Percentiles rank a stretch among this genome's conserved stretches.
Conservation (phyloP, 139 green algal species). For the Nannochloris sp. region DNA sequence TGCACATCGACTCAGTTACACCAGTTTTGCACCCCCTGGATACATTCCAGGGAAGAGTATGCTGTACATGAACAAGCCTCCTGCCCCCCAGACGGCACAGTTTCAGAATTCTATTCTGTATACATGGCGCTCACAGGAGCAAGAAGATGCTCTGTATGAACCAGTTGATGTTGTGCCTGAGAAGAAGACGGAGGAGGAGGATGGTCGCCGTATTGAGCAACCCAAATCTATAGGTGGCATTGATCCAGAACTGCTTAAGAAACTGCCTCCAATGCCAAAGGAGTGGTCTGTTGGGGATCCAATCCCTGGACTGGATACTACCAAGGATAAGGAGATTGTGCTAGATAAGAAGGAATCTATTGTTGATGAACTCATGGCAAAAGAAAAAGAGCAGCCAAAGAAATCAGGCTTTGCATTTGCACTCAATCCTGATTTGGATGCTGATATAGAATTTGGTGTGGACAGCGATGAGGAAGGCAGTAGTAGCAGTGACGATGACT, state of each 20-base stretch:
- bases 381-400: not conserved
- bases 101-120: constrained; percentile 37
- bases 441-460: constrained; percentile 12
- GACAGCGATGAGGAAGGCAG: constrained; percentile 1
- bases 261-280: constrained; percentile 22
- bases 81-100: constrained; percentile 40
- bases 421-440: constrained; percentile 19
- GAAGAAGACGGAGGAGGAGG: not conserved
- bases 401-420: constrained; percentile 12
- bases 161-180: not conserved
- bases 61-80: constrained; percentile 33
- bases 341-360: not conserved
- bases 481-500: constrained; percentile 6
- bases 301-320: constrained; percentile 12
- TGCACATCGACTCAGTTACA: constrained; percentile 42
- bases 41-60: constrained; percentile 21
- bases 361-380: not conserved
- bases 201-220: not conserved
- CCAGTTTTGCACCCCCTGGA: constrained; percentile 31
- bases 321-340: not conserved
- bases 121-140: not conserved
- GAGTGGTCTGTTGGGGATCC: constrained; percentile 42
- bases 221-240: not conserved
- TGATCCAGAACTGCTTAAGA: constrained; percentile 2
- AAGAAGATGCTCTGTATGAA: not conserved